A percentile compares a stretch with the other conserved stretches of the same genome.
These are phyloP conservation scores for Phytophthora pinifolia DNA, from an alignment of 352 stramenopile species.

Conservation along the genomic window DNA sequence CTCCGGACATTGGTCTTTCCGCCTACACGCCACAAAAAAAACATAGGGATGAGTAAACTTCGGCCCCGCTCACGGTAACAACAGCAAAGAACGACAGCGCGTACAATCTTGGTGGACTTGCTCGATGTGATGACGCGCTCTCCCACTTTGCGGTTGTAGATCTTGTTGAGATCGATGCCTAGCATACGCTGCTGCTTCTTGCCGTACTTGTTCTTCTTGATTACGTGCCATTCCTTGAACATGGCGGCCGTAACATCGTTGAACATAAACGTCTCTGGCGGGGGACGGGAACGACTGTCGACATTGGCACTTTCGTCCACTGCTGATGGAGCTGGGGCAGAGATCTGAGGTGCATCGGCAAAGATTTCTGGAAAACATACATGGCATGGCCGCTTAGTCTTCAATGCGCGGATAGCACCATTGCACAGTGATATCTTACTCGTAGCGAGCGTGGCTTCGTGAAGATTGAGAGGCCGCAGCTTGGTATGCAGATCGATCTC, in stretches of 20 bases:
- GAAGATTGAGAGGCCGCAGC: slow-evolving; percentile 78
- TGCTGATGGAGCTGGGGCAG: slow-evolving; percentile 57
- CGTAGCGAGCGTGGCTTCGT: slow-evolving; percentile 85
- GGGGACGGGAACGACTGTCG: slow-evolving; percentile 67
- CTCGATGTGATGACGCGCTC: slow-evolving; percentile 88
- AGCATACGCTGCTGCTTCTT: slow-evolving; percentile 90
- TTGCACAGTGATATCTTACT: slow-evolving; percentile 47
- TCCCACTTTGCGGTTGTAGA: slow-evolving; percentile 90
- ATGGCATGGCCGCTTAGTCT: slow-evolving; percentile 6
- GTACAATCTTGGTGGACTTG: slow-evolving; percentile 89
- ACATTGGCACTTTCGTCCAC: slow-evolving; percentile 70
- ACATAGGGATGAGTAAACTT: slow-evolving; percentile 1
- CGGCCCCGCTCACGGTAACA: slow-evolving; percentile 2
- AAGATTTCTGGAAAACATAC: slow-evolving; percentile 70
- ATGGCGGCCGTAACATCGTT: slow-evolving; percentile 89
- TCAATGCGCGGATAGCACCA: background rate
- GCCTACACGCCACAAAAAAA: slow-evolving; percentile 38
- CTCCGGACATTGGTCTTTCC: slow-evolving; percentile 82
- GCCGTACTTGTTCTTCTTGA: slow-evolving; percentile 92
- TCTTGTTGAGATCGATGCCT: slow-evolving; percentile 87
- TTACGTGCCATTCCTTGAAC: slow-evolving; percentile 91
- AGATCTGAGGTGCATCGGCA: slow-evolving; percentile 77
- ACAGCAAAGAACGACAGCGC: slow-evolving; percentile 22
- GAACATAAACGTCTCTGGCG: slow-evolving; percentile 90
- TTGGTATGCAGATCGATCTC: slow-evolving; percentile 90